Evolutionary conservation across 192 early-diverging fungal species (phyloP), one percentile per base, ranked within the genome.

Genomic region (Gaertneriomyces semiglobifer): DNA sequence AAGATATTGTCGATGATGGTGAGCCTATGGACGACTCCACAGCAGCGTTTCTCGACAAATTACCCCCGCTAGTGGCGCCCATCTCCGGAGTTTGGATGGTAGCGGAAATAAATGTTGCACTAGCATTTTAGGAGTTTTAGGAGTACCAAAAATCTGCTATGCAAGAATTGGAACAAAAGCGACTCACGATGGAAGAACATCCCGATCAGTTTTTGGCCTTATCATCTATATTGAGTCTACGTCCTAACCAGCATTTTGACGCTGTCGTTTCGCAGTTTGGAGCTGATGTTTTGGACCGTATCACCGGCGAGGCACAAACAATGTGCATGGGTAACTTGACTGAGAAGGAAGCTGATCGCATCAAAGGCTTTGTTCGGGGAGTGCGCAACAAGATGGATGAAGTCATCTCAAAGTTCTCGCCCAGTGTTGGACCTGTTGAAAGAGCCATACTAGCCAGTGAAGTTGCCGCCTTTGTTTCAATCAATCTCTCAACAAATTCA

Each of bases 21-120:
- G 48, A 50, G 48, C 48, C 48, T 50, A 50, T 50, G 48, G 48
- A 50, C 48, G 48, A 50, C 48, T 50, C 48, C 48, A 50, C 48
- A 50, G 48, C 48, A 50, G 48, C 12, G 48, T 18, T 50, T 12
- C 48, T 50, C 48, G 48, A 50, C 18, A 50, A 50, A 50, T 50
- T 50, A 50, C 11, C 48, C 48, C 48, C 48, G 48, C 48, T 50
- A 50, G 48, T 50, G 48, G 48, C 48, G 48, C 48, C 48, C 11
- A 50, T 50, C 12, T n/a, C 48, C 48, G 48, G 48, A 18, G 48
- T 50, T 50, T 50, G 48, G 48, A 50, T 50, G 48, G 48, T 50
- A 18, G 48, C 0, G 48, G 48, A n/a, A 12, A 2, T 50, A 18
- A 2, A 50, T 50, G 48, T 50, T 3, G 48, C 48, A 50, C 48